Evolutionary conservation across 805 yeast genomes (phyloP).

Genomic region (Wickerhamomyces bisporus): DNA sequence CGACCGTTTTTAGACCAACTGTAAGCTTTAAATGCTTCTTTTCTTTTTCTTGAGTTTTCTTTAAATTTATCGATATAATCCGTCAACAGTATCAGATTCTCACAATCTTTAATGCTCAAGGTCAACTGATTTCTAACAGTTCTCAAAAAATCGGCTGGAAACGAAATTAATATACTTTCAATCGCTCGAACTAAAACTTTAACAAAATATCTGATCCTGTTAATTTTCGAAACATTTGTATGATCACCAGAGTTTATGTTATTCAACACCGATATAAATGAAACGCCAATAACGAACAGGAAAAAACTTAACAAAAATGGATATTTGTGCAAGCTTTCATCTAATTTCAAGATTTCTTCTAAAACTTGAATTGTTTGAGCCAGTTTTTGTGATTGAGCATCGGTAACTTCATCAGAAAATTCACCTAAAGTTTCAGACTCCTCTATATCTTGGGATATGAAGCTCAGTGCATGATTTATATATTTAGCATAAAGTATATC

Average conservation of each 20-base stretch:
- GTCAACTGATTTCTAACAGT: slow-evolving; percentile 20
- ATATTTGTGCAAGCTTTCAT: slow-evolving; percentile 16
- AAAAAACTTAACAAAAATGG: slow-evolving; percentile 19
- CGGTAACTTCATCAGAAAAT: slow-evolving; percentile 13
- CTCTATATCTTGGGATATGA: slow-evolving; percentile 12
- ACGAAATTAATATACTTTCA: slow-evolving; percentile 25
- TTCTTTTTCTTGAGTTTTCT: slow-evolving; percentile 20
- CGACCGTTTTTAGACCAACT: slow-evolving; percentile 33
- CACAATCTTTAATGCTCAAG: slow-evolving; percentile 21
- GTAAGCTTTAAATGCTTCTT: slow-evolving; percentile 28
- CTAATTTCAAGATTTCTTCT: slow-evolving; percentile 14
- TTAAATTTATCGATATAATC: slow-evolving; percentile 17
- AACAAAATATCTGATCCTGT: slow-evolving; percentile 20
- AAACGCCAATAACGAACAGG: slow-evolving; percentile 17
- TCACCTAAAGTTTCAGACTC: slow-evolving; percentile 12
- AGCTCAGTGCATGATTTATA: slow-evolving; percentile 14
- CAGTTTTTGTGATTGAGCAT: slow-evolving; percentile 9
- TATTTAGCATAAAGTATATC: slow-evolving; percentile 21
- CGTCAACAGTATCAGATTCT: slow-evolving; percentile 15
- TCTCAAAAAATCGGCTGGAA: slow-evolving; percentile 24
- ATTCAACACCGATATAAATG: slow-evolving; percentile 17
- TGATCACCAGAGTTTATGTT: slow-evolving; percentile 15
- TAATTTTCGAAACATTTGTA: slow-evolving; percentile 14
- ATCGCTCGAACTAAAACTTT: slow-evolving; percentile 19
- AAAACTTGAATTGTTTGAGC: slow-evolving; percentile 16